Evolutionary conservation across 257 asterid genomes (phyloP).

Genomic region (Solanum microdontum): DNA sequence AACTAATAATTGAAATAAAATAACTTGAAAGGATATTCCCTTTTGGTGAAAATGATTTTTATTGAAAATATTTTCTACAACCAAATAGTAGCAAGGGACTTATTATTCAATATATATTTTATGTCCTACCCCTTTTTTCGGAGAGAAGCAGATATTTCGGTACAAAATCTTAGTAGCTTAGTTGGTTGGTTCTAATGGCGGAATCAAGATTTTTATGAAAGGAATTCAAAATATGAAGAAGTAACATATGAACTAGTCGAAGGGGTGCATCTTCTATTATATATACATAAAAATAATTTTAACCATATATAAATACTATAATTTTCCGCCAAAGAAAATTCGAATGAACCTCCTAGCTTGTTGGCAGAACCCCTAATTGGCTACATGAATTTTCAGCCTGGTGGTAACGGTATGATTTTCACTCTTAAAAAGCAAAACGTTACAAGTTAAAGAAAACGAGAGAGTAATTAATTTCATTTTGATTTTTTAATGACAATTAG

Average conservation of each 20-base stretch:
- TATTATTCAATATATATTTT: not conserved
- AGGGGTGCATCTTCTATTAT: not conserved
- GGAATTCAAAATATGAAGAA: too few relatives aligned
- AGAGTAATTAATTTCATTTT: too few relatives aligned
- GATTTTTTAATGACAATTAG: not conserved
- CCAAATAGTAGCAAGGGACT: not conserved
- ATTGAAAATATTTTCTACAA: not conserved
- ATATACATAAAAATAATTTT: too few relatives aligned
- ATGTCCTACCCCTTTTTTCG: not conserved
- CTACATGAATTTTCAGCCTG: not conserved
- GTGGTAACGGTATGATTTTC: not conserved
- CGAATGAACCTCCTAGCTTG: not conserved
- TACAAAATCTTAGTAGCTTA: not conserved
- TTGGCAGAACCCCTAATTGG: not conserved
- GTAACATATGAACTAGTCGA: not conserved
- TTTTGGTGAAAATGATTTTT: not conserved
- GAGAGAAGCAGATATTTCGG: not conserved
- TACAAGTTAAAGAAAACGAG: not conserved
- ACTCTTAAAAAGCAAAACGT: not conserved
- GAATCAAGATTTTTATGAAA: too few relatives aligned
- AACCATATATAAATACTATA: too few relatives aligned
- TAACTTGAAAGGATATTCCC: not conserved
- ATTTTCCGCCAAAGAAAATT: not conserved
- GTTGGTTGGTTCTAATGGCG: not conserved
- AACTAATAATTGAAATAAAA: too few relatives aligned